Evolutionary conservation across 495 filamentous ascomycete species (phyloP).

Genomic region (Staphylotrichum tortipilum): DNA sequence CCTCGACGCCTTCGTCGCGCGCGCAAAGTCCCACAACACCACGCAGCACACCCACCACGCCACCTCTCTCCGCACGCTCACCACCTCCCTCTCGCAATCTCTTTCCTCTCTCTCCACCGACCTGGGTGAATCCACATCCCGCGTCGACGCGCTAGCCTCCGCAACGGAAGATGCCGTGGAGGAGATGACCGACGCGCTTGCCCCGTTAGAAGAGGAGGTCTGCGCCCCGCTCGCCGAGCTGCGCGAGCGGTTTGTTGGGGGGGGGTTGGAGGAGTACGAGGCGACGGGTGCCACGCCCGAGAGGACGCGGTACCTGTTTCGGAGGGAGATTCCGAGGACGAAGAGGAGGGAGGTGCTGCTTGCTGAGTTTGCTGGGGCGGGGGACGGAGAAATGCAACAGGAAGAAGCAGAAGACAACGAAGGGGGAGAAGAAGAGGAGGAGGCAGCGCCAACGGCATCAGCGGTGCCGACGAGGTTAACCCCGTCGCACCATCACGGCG

Average conservation of each 20-base stretch:
- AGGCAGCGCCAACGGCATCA: too few relatives aligned
- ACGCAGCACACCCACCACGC: slow-evolving; percentile 59
- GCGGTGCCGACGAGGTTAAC: too few relatives aligned
- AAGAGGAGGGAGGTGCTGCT: too few relatives aligned
- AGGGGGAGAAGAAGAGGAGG: too few relatives aligned
- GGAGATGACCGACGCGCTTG: slow-evolving; percentile 50
- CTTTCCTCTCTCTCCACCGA: slow-evolving; percentile 60
- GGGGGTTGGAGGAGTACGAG: slow-evolving; percentile 63
- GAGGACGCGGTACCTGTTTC: slow-evolving; percentile 67
- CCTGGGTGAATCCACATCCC: slow-evolving; percentile 54
- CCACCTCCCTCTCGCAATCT: slow-evolving; percentile 56
- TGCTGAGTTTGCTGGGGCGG: too few relatives aligned
- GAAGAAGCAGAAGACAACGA: too few relatives aligned
- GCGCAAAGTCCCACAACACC: slow-evolving; percentile 74
- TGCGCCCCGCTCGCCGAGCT: slow-evolving; percentile 62
- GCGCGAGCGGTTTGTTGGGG: slow-evolving; percentile 50
- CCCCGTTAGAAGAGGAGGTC: slow-evolving; percentile 49
- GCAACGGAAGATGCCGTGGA: too few relatives aligned
- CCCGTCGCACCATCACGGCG: too few relatives aligned
- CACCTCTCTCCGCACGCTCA: slow-evolving; percentile 51
- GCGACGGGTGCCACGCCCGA: slow-evolving; percentile 81
- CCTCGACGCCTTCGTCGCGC: slow-evolving; percentile 81
- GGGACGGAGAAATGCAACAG: too few relatives aligned
- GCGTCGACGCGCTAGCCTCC: too few relatives aligned
- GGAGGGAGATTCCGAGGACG: slow-evolving; percentile 69